Percentiles rank a stretch among this genome's conserved stretches.
These are phyloP conservation scores for Arabidopsis lyrata DNA, from an alignment of 441 rosid genomes.

Conservation along the genomic window DNA sequence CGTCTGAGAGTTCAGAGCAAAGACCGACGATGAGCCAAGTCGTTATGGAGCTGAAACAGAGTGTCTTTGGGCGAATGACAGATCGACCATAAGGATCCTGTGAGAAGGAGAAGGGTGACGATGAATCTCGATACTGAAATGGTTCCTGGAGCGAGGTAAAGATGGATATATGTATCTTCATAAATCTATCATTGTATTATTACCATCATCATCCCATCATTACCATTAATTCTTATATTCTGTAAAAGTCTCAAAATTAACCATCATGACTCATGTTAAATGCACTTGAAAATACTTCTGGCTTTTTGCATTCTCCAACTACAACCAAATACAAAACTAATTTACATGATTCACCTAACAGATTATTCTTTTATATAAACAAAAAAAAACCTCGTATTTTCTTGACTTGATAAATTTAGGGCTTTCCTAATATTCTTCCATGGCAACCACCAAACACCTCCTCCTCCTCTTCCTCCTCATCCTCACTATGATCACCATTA, in stretches of 20 bases:
- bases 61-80: slow-evolving; percentile 23
- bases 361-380: neutral
- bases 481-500: neutral
- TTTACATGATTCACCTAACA: slow-evolving; percentile 40
- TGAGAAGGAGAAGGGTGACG: neutral
- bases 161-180: neutral
- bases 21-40: neutral
- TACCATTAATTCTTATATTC: neutral
- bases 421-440: no score
- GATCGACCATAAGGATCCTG: neutral
- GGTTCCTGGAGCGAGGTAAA: slow-evolving; percentile 22
- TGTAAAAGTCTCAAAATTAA: neutral
- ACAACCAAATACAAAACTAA: neutral
- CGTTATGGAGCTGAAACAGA: slow-evolving; percentile 42
- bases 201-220: neutral
- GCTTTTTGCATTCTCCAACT: slow-evolving; percentile 19
- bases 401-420: no score
- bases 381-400: no score
- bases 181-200: neutral
- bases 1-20: neutral
- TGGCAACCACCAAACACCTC: slow-evolving; percentile 31
- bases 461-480: neutral
- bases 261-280: neutral
- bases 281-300: neutral
- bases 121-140: slow-evolving; percentile 25